Evolutionary conservation across 2,329 filamentous ascomycete genomes (phyloP).

Genomic region (Exophiala dermatitidis): DNA sequence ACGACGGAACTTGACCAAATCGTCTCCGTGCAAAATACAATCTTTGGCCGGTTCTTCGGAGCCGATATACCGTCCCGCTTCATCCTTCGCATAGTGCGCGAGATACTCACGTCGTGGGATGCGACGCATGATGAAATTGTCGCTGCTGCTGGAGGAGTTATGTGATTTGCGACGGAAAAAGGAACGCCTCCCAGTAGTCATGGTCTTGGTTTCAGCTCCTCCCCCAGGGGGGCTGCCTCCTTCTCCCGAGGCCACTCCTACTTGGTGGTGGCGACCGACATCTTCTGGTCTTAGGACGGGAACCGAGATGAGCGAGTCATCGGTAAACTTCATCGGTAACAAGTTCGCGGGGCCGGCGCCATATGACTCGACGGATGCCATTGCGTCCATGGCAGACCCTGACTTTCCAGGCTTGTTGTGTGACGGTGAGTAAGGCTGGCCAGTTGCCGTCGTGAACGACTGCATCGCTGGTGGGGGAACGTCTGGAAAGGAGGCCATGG

Average conservation of each 20-base stretch:
- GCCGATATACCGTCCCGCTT: conserved; percentile 18
- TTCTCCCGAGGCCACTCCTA: not conserved
- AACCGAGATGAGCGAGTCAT: conserved; percentile 20
- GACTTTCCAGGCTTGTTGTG: not conserved
- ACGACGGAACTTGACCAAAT: conserved; percentile 8
- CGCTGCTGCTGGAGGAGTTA: not conserved
- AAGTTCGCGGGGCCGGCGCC: conserved; percentile 10
- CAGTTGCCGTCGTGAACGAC: conserved; percentile 16
- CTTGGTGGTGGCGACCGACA: not conserved
- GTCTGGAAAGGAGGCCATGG: not conserved
- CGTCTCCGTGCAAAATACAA: conserved; percentile 20
- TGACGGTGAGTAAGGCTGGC: conserved; percentile 2
- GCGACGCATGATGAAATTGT: conserved; percentile 18
- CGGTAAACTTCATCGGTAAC: conserved; percentile 13
- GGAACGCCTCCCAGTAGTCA: not conserved
- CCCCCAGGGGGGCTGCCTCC: not conserved
- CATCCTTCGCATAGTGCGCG: conserved; percentile 25
- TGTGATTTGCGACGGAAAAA: conserved; percentile 8
- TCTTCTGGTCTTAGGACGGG: conserved; percentile 15
- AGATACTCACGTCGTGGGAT: conserved; percentile 20
- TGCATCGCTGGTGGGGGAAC: not conserved
- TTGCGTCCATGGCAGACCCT: not conserved
- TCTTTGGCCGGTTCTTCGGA: conserved; percentile 21
- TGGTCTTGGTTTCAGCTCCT: not conserved
- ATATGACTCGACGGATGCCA: conserved; percentile 1